These are phyloP conservation scores for Pythium sukuiense DNA, from an alignment of 352 stramenopile genomes.

Conservation along the genomic window DNA sequence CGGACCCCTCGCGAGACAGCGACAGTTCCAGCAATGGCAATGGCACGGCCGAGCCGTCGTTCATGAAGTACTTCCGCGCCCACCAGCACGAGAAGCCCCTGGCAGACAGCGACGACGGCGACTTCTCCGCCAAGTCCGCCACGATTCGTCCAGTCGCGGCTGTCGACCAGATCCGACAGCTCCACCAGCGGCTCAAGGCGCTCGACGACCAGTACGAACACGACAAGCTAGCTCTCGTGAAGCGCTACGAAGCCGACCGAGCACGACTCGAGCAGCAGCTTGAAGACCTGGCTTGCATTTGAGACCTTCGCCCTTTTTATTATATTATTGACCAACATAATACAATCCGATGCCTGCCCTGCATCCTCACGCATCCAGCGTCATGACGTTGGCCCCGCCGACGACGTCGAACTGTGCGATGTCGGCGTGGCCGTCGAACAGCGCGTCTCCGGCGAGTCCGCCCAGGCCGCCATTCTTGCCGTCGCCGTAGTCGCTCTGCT, in stretches of 20 bases:
- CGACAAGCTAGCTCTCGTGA: conserved; percentile 40
- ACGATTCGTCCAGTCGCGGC: conserved; percentile 21
- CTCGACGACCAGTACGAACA: conserved; percentile 56
- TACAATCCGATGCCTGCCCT: background rate
- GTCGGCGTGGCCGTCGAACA: conserved; percentile 61
- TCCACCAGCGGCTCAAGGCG: conserved; percentile 50
- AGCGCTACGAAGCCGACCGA: conserved; percentile 48
- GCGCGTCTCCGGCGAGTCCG: conserved; percentile 18
- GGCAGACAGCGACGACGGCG: conserved; percentile 9
- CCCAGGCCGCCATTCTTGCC: conserved; percentile 12
- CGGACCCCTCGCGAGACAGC: conserved; percentile 9
- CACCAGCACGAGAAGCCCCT: conserved; percentile 32
- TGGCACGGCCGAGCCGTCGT: conserved; percentile 52
- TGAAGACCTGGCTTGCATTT: conserved; percentile 34
- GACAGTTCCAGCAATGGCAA: background rate
- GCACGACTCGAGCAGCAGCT: conserved; percentile 50
- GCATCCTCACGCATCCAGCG: conserved; percentile 50
- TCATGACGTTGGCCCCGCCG: conserved; percentile 84
- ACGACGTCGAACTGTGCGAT: conserved; percentile 78
- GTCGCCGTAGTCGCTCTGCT: conserved; percentile 16
- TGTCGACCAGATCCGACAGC: conserved; percentile 21
- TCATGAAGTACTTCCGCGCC: conserved; percentile 82
- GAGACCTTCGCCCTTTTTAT: background rate
- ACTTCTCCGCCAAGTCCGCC: conserved; percentile 16
- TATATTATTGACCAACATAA: conserved; percentile 1